Percentiles rank a stretch among this genome's conserved stretches.
phyloP scores from a whole-genome alignment of 768 basidiomycete species.

The Boletus vinaceobasis region DNA sequence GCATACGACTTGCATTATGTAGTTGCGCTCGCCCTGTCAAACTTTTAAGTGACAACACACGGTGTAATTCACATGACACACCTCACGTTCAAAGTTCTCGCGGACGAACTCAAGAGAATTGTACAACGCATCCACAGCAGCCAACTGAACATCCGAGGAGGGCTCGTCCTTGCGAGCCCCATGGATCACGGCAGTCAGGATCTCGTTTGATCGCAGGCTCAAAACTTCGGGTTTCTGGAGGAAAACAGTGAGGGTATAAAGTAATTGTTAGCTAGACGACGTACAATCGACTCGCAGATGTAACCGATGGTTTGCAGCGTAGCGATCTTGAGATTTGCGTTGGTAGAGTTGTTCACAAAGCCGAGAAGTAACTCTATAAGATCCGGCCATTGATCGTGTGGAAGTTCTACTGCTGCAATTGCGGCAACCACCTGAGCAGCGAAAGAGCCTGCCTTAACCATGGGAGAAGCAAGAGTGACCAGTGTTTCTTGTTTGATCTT shows the following conservation, averaged over 20 bases:
- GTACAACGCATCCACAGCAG: slow-evolving; percentile 88
- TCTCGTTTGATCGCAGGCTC: slow-evolving; percentile 88
- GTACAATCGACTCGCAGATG: slow-evolving; percentile 93
- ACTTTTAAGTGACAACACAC: not conserved
- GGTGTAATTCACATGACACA: slow-evolving; percentile 36
- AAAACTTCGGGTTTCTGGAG: slow-evolving; percentile 89
- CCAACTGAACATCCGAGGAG: slow-evolving; percentile 84
- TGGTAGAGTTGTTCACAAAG: slow-evolving; percentile 74
- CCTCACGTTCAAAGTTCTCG: slow-evolving; percentile 97
- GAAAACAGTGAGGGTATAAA: slow-evolving; percentile 6
- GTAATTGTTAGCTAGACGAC: slow-evolving; percentile 34
- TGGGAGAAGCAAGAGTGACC: slow-evolving; percentile 71
- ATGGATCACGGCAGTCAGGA: slow-evolving; percentile 96
- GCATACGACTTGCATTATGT: slow-evolving; percentile 99
- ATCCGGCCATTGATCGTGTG: slow-evolving; percentile 83
- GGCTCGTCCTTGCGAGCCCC: slow-evolving; percentile 96
- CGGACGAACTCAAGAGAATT: slow-evolving; percentile 97
- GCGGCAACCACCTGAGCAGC: slow-evolving; percentile 94
- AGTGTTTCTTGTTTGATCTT: slow-evolving; percentile 91
- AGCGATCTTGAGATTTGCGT: slow-evolving; percentile 74
- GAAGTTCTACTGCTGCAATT: slow-evolving; percentile 91
- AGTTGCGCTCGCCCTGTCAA: slow-evolving; percentile 91
- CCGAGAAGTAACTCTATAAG: slow-evolving; percentile 85
- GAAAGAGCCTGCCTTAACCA: slow-evolving; percentile 73
- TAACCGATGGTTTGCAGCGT: slow-evolving; percentile 95